A percentile compares a stretch with the other conserved stretches of the same genome.
Conservation (phyloP, 2,329 filamentous ascomycete genomes). For the Fusarium mangiferae region DNA sequence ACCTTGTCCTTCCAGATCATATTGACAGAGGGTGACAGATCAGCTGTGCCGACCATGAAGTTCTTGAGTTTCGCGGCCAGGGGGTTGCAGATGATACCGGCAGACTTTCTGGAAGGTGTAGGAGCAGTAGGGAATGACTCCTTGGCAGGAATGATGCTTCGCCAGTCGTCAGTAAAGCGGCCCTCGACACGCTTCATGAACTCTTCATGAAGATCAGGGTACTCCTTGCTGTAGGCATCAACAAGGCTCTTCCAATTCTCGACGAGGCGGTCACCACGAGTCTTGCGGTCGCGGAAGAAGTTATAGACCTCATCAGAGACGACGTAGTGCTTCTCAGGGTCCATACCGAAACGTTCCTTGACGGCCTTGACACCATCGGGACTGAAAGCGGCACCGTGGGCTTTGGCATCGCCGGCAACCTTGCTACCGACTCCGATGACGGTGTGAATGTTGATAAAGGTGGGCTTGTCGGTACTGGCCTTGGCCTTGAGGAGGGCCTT, state of each 20-base stretch:
- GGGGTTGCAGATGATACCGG: slow-evolving; percentile 61
- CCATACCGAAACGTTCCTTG: slow-evolving; percentile 48
- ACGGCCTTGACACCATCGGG: slow-evolving; percentile 59
- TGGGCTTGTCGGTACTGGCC: slow-evolving; percentile 58
- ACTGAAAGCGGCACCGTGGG: slow-evolving; percentile 69
- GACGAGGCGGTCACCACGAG: slow-evolving; percentile 57
- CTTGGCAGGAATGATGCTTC: slow-evolving; percentile 57
- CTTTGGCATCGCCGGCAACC: slow-evolving; percentile 61
- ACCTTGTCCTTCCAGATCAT: slow-evolving; percentile 66
- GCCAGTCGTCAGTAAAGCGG: slow-evolving; percentile 60
- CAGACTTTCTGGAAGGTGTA: slow-evolving; percentile 62
- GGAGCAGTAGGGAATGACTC: slow-evolving; percentile 56
- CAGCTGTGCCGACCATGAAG: slow-evolving; percentile 65
- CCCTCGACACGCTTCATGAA: slow-evolving; percentile 60
- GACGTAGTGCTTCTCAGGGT: slow-evolving; percentile 51
- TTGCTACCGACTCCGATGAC: slow-evolving; percentile 65
- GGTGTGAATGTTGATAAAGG: slow-evolving; percentile 67
- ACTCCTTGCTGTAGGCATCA: slow-evolving; percentile 53
- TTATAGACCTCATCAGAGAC: slow-evolving; percentile 57
- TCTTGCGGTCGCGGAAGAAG: slow-evolving; percentile 60
- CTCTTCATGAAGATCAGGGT: slow-evolving; percentile 62
- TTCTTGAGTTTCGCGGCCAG: slow-evolving; percentile 58
- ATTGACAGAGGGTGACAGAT: slow-evolving; percentile 63
- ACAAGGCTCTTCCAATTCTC: slow-evolving; percentile 59
- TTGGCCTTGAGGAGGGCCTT: slow-evolving; percentile 58